Conservation (phyloP, 2,329 filamentous ascomycete species). For the Rhinocladiella similis region DNA sequence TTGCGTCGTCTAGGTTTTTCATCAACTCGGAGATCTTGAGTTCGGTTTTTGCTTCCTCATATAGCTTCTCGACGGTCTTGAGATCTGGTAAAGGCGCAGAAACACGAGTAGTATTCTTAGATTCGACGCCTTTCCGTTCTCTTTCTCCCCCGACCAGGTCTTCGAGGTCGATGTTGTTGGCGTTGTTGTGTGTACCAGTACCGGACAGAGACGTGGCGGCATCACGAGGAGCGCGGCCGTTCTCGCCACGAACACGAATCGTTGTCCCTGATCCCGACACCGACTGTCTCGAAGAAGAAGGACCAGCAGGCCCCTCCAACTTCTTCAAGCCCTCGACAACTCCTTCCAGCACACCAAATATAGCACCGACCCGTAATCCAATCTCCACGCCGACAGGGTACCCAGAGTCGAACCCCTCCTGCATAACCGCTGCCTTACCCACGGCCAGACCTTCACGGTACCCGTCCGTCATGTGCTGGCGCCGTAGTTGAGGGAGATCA, state of each 20-base stretch:
- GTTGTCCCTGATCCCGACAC: too few species aligned
- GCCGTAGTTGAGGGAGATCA: constrained; percentile 74
- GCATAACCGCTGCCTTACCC: constrained; percentile 75
- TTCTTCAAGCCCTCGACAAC: constrained; percentile 45
- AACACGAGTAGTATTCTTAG: too few species aligned
- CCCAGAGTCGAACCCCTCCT: constrained; percentile 88
- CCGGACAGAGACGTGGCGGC: too few species aligned
- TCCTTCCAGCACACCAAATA: constrained; percentile 77
- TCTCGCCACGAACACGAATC: too few species aligned
- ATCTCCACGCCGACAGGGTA: constrained; percentile 81
- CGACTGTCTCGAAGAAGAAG: too few species aligned
- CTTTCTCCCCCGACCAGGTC: not conserved
- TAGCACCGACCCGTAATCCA: constrained; percentile 70
- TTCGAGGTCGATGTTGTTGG: too few species aligned
- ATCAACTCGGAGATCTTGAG: constrained; percentile 24
- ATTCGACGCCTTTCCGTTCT: too few species aligned
- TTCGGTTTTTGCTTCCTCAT: constrained; percentile 19
- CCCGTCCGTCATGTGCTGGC: constrained; percentile 77
- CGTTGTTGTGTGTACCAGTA: too few species aligned
- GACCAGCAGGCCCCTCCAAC: too few species aligned
- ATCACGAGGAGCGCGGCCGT: too few species aligned
- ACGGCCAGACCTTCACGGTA: constrained; percentile 83
- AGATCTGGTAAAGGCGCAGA: not conserved
- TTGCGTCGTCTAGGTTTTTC: constrained; percentile 24
- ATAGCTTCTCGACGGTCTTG: constrained; percentile 8